Base-by-base conservation (phyloP, 805 yeast genomes). In the Cyberlindnera maclurae region DNA sequence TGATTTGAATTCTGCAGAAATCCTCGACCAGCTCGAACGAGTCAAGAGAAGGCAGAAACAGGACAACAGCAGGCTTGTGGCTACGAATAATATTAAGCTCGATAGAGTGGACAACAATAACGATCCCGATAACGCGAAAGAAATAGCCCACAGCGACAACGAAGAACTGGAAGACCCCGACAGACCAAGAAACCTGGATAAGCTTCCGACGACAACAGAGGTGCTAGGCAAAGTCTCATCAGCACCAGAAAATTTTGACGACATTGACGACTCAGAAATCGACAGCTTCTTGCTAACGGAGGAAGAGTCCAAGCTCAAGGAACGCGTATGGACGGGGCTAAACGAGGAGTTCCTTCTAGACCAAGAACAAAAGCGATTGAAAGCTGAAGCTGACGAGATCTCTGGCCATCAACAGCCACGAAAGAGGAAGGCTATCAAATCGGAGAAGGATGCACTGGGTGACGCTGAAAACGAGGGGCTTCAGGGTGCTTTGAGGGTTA, bases 311-410 rank as follows among this genome's bases (percentile, higher is more conserved):
- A 70, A 64, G 40, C 57, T 81, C 46, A 93, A 90, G 58, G 89
- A 87, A 49, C 70, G 82, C 43, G 75, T 89, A 3, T 93, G 98
- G 97, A 78, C 83, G 38, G 89, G 93, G 3, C 68, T 86, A 29
- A 89, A 94, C 59, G 84, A 83, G 43, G 97, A 89, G 22, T 93
- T 76, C 55, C 63, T 93, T 39, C 57, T 86, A 8, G 93, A 82
- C 34, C 95, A 87, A 60, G 97, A 90, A 51, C 75, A 77, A 49
- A 88, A 86, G 54, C 67, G 89, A 45, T 67, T 90, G 43, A 86
- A 89, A 57, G 71, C 73, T 37, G 95, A 88, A 56, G 93, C 95
- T 0, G 97, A 93, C 62, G 77, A 74, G 42, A 73, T 85, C 24
- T 82, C 90, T 0, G 98, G 97, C 5, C 84, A 82, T 45, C 69